A percentile compares a stretch with the other conserved stretches of the same genome.
Conservation (phyloP, 1,284 basidiomycete genomes). For the Crepidotus sp. region DNA sequence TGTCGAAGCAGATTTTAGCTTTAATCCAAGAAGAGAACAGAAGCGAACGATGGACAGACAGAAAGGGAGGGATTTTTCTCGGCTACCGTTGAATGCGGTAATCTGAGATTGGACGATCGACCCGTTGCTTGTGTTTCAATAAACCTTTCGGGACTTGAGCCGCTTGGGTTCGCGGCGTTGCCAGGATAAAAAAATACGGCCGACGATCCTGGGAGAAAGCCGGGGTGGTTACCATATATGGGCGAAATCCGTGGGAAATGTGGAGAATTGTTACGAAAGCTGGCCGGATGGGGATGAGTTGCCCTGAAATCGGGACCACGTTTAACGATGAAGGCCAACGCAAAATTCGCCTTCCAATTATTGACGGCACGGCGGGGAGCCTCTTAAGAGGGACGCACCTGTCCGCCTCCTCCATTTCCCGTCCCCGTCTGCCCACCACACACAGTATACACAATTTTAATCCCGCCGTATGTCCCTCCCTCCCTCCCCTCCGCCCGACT, state of each 20-base stretch:
- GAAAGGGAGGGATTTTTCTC: neutral
- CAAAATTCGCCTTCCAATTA: no score
- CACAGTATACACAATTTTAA: constrained; percentile 3
- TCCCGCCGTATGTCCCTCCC: constrained; percentile 1
- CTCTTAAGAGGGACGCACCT: neutral
- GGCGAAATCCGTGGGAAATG: neutral
- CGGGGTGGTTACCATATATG: neutral
- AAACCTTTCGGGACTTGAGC: constrained; percentile 1
- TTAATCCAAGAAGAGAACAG: neutral
- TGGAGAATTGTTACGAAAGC: neutral
- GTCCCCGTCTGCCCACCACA: neutral
- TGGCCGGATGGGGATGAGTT: neutral
- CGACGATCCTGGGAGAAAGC: constrained; percentile 5
- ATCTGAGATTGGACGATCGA: constrained; percentile 1
- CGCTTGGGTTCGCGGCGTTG: neutral
- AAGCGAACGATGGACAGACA: neutral
- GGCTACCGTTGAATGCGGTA: neutral
- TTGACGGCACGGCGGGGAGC: constrained; percentile 1
- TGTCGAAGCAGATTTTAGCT: constrained; percentile 3
- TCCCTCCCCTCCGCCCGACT: neutral
- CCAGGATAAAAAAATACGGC: constrained; percentile 3
- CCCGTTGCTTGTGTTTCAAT: constrained; percentile 8
- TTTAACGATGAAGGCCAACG: neutral
- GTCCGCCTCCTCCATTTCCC: neutral
- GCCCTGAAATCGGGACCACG: neutral